Base-by-base conservation (phyloP, 495 filamentous ascomycete genomes). In the Aspergillus sclerotiicarbonarius region DNA sequence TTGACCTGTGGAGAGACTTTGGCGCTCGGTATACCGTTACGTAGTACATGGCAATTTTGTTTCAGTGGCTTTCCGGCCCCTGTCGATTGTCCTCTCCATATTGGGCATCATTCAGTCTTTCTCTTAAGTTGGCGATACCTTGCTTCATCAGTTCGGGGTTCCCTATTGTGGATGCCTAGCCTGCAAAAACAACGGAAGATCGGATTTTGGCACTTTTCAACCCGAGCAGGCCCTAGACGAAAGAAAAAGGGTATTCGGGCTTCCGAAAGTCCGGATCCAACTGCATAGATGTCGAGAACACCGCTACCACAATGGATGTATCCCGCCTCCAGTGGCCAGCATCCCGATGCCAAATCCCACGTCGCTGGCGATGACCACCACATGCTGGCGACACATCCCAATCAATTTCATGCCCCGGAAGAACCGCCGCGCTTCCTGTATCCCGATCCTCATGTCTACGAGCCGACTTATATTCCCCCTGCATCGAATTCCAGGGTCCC, bases 231-330 rank as follows among this genome's bases (percentile, higher is more conserved):
- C 32, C 32, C 31, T 31, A 19, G 49, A 31, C 19, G 25, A 53
- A 31, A 56, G 56, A 45, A 18, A 47, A 29, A 12, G 47, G 6
- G 13, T 30, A 21, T 37, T 21, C 32, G 43, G 37, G 19, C 35
- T 18, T 52, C 19, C n/a, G n/a, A 54, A 53, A 16, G 18, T 30
- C 16, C n/a, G 21, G 5, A 41, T 20, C 53, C 15, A 49, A 10
- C 33, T 57, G 45, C 52, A 55, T 63, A 66, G 63, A 69, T 69
- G 66, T 69, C 66, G 37, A 59, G 56, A 54, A 53, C 53, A 15
- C 61, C 66, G 18, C 51, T 61, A 16, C 59, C 59, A 41, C 59
- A 61, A 58, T 62, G 63, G 57, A 60, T 44, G 41, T 55, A 57
- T 30, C 16, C 60, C 44, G 19, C 54, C 35, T 54, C 59, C 53